phyloP scores from a whole-genome alignment of 2,329 filamentous ascomycete species.

The Aspergillus versicolor region DNA sequence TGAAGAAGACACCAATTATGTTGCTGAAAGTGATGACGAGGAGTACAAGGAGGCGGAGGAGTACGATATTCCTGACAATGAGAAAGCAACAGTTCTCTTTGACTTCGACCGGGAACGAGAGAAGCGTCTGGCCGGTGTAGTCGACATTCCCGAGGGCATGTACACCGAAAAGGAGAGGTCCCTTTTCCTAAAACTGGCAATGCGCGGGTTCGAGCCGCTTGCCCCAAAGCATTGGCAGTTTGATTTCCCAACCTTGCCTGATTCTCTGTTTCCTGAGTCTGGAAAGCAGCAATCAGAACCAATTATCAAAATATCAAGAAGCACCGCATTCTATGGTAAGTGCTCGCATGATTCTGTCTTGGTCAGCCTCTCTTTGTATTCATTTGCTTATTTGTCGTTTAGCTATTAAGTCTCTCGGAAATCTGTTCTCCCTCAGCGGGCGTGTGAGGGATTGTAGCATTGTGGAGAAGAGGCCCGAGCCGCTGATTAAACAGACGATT shows the following conservation, averaged over 20 bases:
- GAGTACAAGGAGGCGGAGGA: constrained; percentile 13
- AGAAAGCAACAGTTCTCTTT: constrained; percentile 26
- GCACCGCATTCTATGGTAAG: constrained; percentile 49
- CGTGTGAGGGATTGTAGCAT: constrained; percentile 52
- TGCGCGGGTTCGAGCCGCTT: constrained; percentile 58
- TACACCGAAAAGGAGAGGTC: constrained; percentile 55
- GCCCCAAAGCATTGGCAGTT: constrained; percentile 52
- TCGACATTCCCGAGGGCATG: constrained; percentile 42
- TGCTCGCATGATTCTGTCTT: background rate
- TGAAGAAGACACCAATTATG: constrained; percentile 2
- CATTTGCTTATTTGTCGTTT: background rate
- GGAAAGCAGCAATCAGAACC: constrained; percentile 39
- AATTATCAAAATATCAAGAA: constrained; percentile 45
- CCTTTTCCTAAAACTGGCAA: constrained; percentile 53
- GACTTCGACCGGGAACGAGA: constrained; percentile 33
- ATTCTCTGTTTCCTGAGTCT: constrained; percentile 48
- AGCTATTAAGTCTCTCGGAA: constrained; percentile 53
- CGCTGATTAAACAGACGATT: constrained; percentile 42
- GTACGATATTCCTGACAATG: constrained; percentile 18
- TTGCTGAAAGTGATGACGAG: constrained; percentile 12
- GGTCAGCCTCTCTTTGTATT: background rate
- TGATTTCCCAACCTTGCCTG: constrained; percentile 56
- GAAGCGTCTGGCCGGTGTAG: constrained; percentile 34
- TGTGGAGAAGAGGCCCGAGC: constrained; percentile 34
- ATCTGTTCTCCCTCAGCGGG: constrained; percentile 52